Base-by-base conservation (phyloP, 169 alveolate genomes). In the Miamiensis avidus region DNA sequence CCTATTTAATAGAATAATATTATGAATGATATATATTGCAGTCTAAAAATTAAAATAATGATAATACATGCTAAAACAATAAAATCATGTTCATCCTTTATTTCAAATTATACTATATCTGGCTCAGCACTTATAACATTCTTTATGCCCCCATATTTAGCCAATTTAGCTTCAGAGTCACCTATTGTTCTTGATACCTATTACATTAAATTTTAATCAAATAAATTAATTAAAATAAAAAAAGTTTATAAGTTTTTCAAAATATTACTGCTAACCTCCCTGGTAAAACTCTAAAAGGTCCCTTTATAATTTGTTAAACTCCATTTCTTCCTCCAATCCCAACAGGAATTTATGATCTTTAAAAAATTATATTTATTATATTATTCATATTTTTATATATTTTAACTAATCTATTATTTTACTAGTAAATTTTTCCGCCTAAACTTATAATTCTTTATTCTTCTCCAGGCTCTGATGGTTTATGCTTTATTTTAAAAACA, bases 261-360 rank as follows among this genome's bases (percentile, higher is more conserved):
- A n/a, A n/a, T n/a, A n/a, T 85, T 11, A 95, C 98, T 1, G 94
- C 87, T 82, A 96, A 89, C 65, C 97, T 77, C 0, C 98, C 98
- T 4, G 98, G 98, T 15, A 95, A 77, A 65, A 94, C 97, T 89
- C 98, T 93, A 84, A 89, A 91, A 29, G 98, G 98, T 20, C 97
- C 97, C 28, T 87, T 89, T 32, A 88, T 88, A 76, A 81, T 82
- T 78, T 89, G 65, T 74, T 85, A 91, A 64, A 30, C 65, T 73
- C 32, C 73, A 75, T 88, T 76, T 32, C 31, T 72, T 49, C 79
- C 84, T 75, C 83, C 30, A 31, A 87, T 64, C 49, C 34, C 31
- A 82, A 31, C 30, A 82, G 77, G 79, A 78, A 34, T 64, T 16
- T 82, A 30, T 65, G 89, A 34, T 30, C 75, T 31, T 83, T 83